phyloP scores from a whole-genome alignment of 805 yeast genomes.

The Scheffersomyces spartinae region DNA sequence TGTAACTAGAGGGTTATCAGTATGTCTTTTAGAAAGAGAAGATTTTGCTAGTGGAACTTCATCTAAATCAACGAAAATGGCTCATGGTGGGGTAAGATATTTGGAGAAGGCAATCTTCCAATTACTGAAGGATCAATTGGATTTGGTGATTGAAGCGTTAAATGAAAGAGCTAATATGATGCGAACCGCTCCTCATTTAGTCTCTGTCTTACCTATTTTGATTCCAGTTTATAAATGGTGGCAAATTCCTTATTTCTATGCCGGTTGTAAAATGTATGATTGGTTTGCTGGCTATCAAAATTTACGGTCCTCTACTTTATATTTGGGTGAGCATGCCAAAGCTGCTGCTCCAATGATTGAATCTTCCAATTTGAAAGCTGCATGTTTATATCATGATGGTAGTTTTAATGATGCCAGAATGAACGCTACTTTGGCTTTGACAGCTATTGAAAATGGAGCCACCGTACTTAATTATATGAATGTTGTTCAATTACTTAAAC shows the following conservation, averaged over 20 bases:
- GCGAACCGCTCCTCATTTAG: conserved; percentile 85
- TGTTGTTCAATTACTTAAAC: conserved; percentile 63
- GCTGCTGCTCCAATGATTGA: conserved; percentile 83
- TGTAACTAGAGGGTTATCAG: conserved; percentile 79
- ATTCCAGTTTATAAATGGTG: conserved; percentile 94
- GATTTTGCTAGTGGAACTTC: conserved; percentile 93
- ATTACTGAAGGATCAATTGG: conserved; percentile 79
- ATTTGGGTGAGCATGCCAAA: conserved; percentile 53
- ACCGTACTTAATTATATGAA: conserved; percentile 81
- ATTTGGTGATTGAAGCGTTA: conserved; percentile 79
- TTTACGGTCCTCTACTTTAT: conserved; percentile 64
- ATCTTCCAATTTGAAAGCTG: conserved; percentile 68
- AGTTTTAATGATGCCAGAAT: conserved; percentile 87
- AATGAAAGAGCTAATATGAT: conserved; percentile 80
- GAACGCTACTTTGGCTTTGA: conserved; percentile 74
- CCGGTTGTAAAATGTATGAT: conserved; percentile 86
- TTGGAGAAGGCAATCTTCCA: conserved; percentile 91
- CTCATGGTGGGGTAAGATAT: conserved; percentile 95
- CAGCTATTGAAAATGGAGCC: conserved; percentile 83
- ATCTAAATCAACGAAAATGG: conserved; percentile 90
- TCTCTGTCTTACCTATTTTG: conserved; percentile 79
- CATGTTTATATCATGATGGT: conserved; percentile 92
- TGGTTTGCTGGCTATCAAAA: conserved; percentile 85
- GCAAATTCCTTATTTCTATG: conserved; percentile 91
- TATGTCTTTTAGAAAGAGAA: conserved; percentile 72